These are phyloP conservation scores for Casaregolazyma lundiana DNA, from an alignment of 1,139 yeast species.

Conservation along the genomic window DNA sequence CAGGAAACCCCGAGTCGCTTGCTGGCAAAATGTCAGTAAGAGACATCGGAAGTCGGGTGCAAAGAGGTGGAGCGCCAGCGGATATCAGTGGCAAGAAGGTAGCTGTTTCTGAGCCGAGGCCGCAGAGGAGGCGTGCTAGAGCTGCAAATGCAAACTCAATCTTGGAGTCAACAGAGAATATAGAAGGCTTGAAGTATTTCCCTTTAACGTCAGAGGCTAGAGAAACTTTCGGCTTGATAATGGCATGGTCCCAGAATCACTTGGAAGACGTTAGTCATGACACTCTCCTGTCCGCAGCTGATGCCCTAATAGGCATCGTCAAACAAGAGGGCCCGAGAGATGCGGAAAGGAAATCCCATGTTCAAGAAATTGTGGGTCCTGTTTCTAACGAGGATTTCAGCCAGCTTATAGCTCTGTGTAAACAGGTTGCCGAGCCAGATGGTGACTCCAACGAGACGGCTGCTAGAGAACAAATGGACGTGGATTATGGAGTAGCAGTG, in stretches of 20 bases:
- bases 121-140: constrained; percentile 21
- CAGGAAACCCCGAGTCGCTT: constrained; percentile 65
- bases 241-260: constrained; percentile 45
- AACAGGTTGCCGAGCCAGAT: constrained; percentile 55
- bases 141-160: constrained; percentile 28
- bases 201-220: constrained; percentile 49
- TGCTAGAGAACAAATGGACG: constrained; percentile 30
- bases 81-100: constrained; percentile 8
- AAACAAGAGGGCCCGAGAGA: constrained; percentile 47
- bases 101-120: constrained; percentile 13
- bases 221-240: constrained; percentile 42
- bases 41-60: constrained; percentile 64
- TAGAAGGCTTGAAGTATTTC: constrained; percentile 43
- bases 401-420: constrained; percentile 48
- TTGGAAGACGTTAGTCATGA: constrained; percentile 60
- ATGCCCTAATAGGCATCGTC: constrained; percentile 56
- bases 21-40: constrained; percentile 57
- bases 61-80: constrained; percentile 4
- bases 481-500: constrained; percentile 45
- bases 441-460: constrained; percentile 30
- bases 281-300: constrained; percentile 54
- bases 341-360: constrained; percentile 35
- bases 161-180: constrained; percentile 9
- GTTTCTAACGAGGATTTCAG: constrained; percentile 49
- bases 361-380: constrained; percentile 48